phyloP scores from a whole-genome alignment of 1,284 basidiomycete species.

The Moesziomyces aphidis region DNA sequence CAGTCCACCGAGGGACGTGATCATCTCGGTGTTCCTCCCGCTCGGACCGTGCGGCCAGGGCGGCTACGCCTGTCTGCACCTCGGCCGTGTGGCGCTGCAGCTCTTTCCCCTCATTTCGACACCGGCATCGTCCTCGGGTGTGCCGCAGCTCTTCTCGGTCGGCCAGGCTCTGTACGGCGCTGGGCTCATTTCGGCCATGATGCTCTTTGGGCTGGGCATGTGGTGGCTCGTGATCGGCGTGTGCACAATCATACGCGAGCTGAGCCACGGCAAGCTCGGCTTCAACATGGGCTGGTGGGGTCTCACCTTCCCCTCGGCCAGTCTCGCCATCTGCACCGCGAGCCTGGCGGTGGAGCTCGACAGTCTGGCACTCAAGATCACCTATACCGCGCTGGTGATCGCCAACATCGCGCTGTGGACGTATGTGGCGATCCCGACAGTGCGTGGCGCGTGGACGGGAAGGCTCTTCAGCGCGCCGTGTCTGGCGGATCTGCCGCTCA shows the following conservation, averaged over 20 bases:
- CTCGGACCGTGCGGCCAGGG: conserved; percentile 60
- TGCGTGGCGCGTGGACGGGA: conserved; percentile 48
- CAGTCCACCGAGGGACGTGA: conserved; percentile 54
- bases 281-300: conserved; percentile 63
- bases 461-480: conserved; percentile 58
- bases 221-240: conserved; percentile 58
- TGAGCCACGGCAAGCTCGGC: conserved; percentile 32
- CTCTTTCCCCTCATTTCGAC: conserved; percentile 53
- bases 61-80: conserved; percentile 57
- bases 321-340: conserved; percentile 49
- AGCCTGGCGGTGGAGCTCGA: conserved; percentile 52
- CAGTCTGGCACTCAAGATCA: conserved; percentile 53
- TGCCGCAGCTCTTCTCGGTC: conserved; percentile 45
- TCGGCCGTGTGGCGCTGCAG: conserved; percentile 40
- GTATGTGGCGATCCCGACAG: conserved; percentile 55
- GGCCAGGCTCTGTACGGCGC: conserved; percentile 58
- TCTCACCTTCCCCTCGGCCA: conserved; percentile 53
- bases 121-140: conserved; percentile 21
- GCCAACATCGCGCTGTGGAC: conserved; percentile 49
- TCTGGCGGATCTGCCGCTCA: conserved; percentile 57
- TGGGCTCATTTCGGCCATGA: conserved; percentile 51
- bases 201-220: conserved; percentile 54
- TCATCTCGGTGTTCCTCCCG: conserved; percentile 57
- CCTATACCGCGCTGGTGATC: conserved; percentile 49
- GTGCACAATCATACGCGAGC: conserved; percentile 48